Evolutionary conservation across 345 rosid species (phyloP).

Genomic region (Aquilaria sinensis): DNA sequence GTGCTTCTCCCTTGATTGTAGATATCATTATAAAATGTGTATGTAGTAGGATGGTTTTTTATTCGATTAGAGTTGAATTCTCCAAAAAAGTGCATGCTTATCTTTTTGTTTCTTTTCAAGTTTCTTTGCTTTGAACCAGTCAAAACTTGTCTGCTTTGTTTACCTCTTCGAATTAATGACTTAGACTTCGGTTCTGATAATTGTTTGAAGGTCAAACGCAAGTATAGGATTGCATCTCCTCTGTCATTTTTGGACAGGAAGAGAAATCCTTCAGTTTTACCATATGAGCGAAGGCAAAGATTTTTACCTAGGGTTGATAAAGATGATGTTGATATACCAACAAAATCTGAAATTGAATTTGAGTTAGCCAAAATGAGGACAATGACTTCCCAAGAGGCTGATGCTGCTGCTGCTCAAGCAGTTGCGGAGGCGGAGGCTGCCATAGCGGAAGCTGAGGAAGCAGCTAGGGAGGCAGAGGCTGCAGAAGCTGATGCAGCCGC

Average conservation of each 20-base stretch:
- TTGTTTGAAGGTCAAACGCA: slow-evolving; percentile 73
- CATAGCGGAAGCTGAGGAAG: slow-evolving; percentile 89
- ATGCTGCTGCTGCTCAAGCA: slow-evolving; percentile 78
- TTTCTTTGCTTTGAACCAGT: no score
- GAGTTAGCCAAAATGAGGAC: slow-evolving; percentile 80
- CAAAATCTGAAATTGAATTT: slow-evolving; percentile 68
- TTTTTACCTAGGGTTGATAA: slow-evolving; percentile 43
- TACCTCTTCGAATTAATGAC: no score
- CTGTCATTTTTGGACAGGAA: slow-evolving; percentile 44
- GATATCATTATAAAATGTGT: no score
- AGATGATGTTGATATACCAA: slow-evolving; percentile 42
- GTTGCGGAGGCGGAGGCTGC: slow-evolving; percentile 96
- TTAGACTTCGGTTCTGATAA: no score
- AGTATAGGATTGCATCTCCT: slow-evolving; percentile 67
- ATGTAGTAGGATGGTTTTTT: no score
- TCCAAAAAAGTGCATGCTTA: no score
- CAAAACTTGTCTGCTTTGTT: no score
- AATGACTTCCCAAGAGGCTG: slow-evolving; percentile 83
- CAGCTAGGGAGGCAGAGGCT: slow-evolving; percentile 89
- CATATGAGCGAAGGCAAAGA: slow-evolving; percentile 39
- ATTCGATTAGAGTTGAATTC: no score
- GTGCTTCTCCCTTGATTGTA: no score
- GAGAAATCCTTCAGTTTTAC: slow-evolving; percentile 29
- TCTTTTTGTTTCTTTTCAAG: no score
- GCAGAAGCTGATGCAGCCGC: slow-evolving; percentile 96